Base-by-base conservation (phyloP, 495 filamentous ascomycete species). In the Chaetomidium leptoderma region DNA sequence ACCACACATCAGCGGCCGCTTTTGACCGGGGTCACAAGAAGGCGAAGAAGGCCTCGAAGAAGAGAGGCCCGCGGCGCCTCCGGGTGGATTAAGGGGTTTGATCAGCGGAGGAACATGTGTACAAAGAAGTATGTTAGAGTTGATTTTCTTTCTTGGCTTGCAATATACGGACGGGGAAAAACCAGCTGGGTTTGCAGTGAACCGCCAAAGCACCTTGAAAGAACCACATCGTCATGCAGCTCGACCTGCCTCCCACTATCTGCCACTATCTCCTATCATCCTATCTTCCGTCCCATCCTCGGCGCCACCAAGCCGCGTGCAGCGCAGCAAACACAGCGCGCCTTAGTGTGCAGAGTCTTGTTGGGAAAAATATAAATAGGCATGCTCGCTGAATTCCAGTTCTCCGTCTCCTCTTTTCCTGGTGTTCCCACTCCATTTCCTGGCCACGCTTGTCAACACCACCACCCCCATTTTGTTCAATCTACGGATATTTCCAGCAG, bases 11-110 rank as follows among this genome's bases (percentile, higher is more conserved):
- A 50, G 95, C 90, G 3, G 81, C 84, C 36, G 88, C 90, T 33
- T 99, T 97, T 72, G 92, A 96, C 64, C 86, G 86, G 59, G 95
- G 95, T 5, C 84, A 89, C 65, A 97, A 96, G 85, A 95, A 93
- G 81, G n/a, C n/a, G n/a, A 92, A 91, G 84, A 91, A 89, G 75
- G 65, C 83, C 39, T 78, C 80, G 13, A 93, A 89, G 77, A 85
- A 84, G 73, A 86, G 83, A 70, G 93, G 90, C 29, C 81, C 89
- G 45, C 82, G 87, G 66, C 84, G 89, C 62, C 78, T 99, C 64
- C 80, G 95, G 69, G 86, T 90, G 57, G 93, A 96, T 69, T 95
- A 86, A 74, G 30, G 23, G 40, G 33, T 6, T 29, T 24, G 23
- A 19, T 21, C 19, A 51, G 30, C 4, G 37, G 29, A 4, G 23